Evolutionary conservation across 495 filamentous ascomycete genomes (phyloP), one percentile per base, ranked within the genome.

Genomic region (Penicillium chermesinum): DNA sequence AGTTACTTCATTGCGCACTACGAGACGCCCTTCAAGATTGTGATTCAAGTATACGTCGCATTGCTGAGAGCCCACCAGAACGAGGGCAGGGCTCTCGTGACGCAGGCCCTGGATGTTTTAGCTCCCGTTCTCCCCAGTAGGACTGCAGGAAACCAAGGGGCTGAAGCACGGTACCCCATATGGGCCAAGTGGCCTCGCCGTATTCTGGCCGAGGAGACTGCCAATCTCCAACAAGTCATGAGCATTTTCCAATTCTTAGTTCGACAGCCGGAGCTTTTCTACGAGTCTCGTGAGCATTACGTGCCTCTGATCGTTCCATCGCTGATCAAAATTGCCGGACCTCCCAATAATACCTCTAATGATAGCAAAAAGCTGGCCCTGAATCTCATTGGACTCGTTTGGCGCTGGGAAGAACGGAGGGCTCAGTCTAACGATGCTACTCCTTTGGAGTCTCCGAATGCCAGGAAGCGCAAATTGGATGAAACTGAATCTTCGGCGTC

Each of bases 221-320:
- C 89, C 52, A 99, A 99, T 54, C 76, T 91, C 46, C 91, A 95
- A 67, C 94, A 97, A 68, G 84, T 96, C 64, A 96, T 89, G 27
- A 89, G 87, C 66, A 97, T 99, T 53, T 97, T 96, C 66, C 85
- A 96, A 55, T 99, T 97, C 64, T 71, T 99, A 13, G 94, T 96
- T 25, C 78, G 87, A 38, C 91, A 97, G 60, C 86, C 89, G 1
- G 87, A 91, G 58, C 73, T 97, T 14, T 97, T 99, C 69, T 97
- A 94, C 52, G 91, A 99, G 46, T 89, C 89, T 1, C 74, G 94
- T 45, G 94, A 97, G 45, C 87, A 88, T 54, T 94, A 96, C 42
- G 79, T 89, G 9, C 82, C 85, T 48, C 78, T 90, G 51, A 95
- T 97, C 54, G 91, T 97, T 48, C 84, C 83, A 8, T 91, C 88